Evolutionary conservation across 1,284 basidiomycete genomes (phyloP).

Genomic region (Marasmius fiardii): DNA sequence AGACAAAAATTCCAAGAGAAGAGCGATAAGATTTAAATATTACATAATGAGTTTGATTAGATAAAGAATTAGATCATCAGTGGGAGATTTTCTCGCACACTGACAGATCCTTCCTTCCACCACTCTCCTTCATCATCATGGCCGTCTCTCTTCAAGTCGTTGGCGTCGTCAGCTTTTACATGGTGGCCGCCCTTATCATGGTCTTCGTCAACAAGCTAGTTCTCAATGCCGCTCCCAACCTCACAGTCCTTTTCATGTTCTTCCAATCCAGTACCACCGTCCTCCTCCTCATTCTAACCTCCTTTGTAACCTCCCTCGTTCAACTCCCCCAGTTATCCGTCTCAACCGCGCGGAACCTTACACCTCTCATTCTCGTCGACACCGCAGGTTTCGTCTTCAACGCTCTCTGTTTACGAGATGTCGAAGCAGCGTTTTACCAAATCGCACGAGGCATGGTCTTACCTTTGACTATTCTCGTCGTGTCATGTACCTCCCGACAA

Average conservation of each 20-base stretch:
- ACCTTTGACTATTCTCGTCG: slow-evolving; percentile 55
- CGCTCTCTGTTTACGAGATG: slow-evolving; percentile 56
- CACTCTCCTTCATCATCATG: slow-evolving; percentile 1
- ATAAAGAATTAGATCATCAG: no score
- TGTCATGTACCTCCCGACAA: slow-evolving; percentile 34
- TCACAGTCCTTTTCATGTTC: slow-evolving; percentile 57
- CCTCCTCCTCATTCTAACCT: slow-evolving; percentile 41
- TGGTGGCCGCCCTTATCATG: slow-evolving; percentile 58
- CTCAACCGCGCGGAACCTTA: slow-evolving; percentile 37
- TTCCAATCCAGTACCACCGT: slow-evolving; percentile 56
- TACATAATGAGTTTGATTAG: no score
- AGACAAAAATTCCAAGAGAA: no score
- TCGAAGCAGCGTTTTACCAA: slow-evolving; percentile 62
- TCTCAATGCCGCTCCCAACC: slow-evolving; percentile 48
- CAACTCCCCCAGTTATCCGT: slow-evolving; percentile 42
- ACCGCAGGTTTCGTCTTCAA: slow-evolving; percentile 60
- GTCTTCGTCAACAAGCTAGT: slow-evolving; percentile 58
- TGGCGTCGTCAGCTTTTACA: slow-evolving; percentile 61
- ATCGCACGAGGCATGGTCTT: slow-evolving; percentile 65
- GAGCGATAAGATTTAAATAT: no score
- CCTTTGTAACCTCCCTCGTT: slow-evolving; percentile 35
- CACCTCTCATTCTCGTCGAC: slow-evolving; percentile 47
- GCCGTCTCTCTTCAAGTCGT: slow-evolving; percentile 36
- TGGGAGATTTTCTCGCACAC: not conserved
- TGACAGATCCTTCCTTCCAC: not conserved